These are phyloP conservation scores for Nigrograna mackinnonii DNA, from an alignment of 2,329 filamentous ascomycete species.

Conservation along the genomic window DNA sequence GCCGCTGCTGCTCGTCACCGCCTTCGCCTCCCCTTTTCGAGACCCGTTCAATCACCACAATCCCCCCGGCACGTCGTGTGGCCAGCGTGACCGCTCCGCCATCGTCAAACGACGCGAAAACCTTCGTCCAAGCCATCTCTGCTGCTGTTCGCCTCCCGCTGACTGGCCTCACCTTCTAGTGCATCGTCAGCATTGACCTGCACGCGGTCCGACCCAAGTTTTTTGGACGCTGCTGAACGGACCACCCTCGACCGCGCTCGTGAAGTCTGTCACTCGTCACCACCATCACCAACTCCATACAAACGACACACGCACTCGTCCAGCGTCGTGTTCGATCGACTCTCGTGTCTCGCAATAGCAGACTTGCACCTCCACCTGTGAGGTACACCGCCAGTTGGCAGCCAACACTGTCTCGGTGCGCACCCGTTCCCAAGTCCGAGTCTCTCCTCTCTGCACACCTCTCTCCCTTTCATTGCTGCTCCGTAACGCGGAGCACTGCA, in stretches of 20 bases:
- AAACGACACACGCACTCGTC: too few relatives aligned
- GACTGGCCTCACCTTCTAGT: slow-evolving; percentile 36
- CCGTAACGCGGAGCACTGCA: slow-evolving; percentile 13
- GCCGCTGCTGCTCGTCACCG: slow-evolving; percentile 27
- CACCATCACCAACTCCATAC: slow-evolving; percentile 21
- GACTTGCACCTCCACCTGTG: slow-evolving; percentile 15
- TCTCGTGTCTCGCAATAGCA: too few relatives aligned
- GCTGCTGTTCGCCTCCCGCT: slow-evolving; percentile 17
- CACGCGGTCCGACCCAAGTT: slow-evolving; percentile 38
- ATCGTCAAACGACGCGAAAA: slow-evolving; percentile 11
- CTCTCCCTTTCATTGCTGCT: slow-evolving; percentile 4
- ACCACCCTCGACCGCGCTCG: slow-evolving; percentile 28
- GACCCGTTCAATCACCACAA: slow-evolving; percentile 10
- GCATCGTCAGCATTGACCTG: slow-evolving; percentile 43
- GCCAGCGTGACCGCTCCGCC: slow-evolving; percentile 31
- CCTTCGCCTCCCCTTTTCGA: slow-evolving; percentile 38
- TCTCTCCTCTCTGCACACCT: slow-evolving; percentile 12
- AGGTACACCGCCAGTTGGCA: slow-evolving; percentile 7
- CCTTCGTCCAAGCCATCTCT: slow-evolving; percentile 6
- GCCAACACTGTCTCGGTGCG: slow-evolving; percentile 30
- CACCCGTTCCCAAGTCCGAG: slow-evolving; percentile 27
- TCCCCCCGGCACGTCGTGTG: slow-evolving; percentile 16
- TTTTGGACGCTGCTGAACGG: slow-evolving; percentile 30
- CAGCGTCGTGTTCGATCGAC: too few relatives aligned
- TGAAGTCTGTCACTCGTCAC: slow-evolving; percentile 18